Conservation (phyloP, 202 grass and related monocot genomes). For the Musa balbisiana region DNA sequence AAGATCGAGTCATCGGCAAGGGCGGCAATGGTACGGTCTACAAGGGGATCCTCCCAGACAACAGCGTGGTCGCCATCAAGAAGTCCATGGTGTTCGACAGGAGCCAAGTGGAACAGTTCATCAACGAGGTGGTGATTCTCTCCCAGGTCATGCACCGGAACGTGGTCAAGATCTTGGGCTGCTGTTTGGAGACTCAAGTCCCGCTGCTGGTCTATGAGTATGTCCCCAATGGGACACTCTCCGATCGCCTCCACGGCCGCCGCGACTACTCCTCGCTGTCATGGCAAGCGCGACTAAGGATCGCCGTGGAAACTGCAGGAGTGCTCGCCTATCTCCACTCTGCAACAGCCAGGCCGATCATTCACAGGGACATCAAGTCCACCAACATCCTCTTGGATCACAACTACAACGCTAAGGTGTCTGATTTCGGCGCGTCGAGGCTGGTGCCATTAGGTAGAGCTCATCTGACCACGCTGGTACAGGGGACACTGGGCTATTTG, state of each 20-base stretch:
- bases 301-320: not conserved
- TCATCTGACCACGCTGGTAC: not conserved
- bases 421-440: not conserved
- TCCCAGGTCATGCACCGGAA: constrained; percentile 11
- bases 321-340: constrained; percentile 14
- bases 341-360: not conserved
- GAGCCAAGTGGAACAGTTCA: constrained; percentile 5
- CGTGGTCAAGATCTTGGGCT: constrained; percentile 7
- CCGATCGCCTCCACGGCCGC: not conserved
- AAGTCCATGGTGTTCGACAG: not conserved
- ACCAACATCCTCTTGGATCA: too few species aligned
- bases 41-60: not conserved
- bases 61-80: not conserved
- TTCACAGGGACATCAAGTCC: too few species aligned
- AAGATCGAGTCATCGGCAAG: not conserved
- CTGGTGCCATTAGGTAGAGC: not conserved
- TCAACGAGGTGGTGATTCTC: constrained; percentile 4
- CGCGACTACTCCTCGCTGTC: not conserved
- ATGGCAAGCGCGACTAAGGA: not conserved
- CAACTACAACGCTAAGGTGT: too few species aligned
- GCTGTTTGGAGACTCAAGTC: constrained; percentile 1
- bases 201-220: constrained; percentile 16
- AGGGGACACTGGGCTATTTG: not conserved
- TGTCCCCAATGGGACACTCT: constrained; percentile 8
- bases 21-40: constrained; percentile 6